Evolutionary conservation across 441 rosid genomes (phyloP), one percentile per base, ranked within the genome.

Genomic region (Erodium texanum): DNA sequence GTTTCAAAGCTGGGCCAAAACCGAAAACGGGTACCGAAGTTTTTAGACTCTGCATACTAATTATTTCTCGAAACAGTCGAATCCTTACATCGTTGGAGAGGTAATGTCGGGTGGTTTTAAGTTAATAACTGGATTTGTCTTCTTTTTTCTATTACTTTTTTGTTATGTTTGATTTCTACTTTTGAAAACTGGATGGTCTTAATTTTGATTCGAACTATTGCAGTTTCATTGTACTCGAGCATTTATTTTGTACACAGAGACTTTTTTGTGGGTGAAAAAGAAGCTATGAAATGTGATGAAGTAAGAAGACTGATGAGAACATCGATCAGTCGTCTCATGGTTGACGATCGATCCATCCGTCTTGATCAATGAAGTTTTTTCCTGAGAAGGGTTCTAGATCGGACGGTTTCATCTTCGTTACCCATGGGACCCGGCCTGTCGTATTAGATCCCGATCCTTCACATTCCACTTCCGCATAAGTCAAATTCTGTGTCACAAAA

Each of bases 391-490:
- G 64, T 14, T 68, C 0, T 23, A 15, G 0, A 5, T 43, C 32
- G 0, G 10, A 6, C 3, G 14, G 7, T 0, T 11, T 1, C 50
- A 66, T 38, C 36, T 71, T 80, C 48, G 70, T 79, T 43, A 62
- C 64, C 91, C 91, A 86, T 32, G 67, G 24, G 15, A 83, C 87
- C 32, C 78, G 71, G 45, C 43, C 1, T 0, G 77, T 64, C 20
- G 56, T 66, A 52, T 58, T 34, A 0, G 87, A 75, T 29, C 86
- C 85, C 0, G 75, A 69, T 74, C 85, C 84, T 24, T 24, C 56
- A 65, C 85, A 81, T 0, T 68, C 68, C 1, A 77, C 52, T 75
- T 86, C 87, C 5, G 75, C 76, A 5, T 73, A 84, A 24, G 74
- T 64, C 48, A 32, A 32, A 1, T 27, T 27, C 1, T 27, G 29